Conservation (phyloP, 495 filamentous ascomycete genomes). For the Xanthoparmelia taractica region DNA sequence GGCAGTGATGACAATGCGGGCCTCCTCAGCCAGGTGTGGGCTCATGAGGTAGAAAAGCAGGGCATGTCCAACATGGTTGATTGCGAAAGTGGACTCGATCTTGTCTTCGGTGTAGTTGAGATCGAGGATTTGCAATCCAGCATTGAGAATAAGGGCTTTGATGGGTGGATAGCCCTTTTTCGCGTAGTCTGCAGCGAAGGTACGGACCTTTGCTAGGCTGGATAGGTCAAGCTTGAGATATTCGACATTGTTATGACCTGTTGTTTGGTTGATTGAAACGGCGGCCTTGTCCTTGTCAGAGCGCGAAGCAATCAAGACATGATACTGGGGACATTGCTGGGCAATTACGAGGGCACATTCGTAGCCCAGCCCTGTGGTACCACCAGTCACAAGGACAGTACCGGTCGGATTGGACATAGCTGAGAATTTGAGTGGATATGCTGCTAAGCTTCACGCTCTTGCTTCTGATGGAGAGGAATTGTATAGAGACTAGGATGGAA, state of each 20-base stretch:
- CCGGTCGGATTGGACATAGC: slow-evolving; percentile 25
- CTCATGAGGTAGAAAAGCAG: slow-evolving; percentile 45
- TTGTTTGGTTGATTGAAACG: slow-evolving; percentile 30
- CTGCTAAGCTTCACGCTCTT: background rate
- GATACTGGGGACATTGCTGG: slow-evolving; percentile 32
- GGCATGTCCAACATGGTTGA: slow-evolving; percentile 39
- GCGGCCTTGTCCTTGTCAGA: slow-evolving; percentile 37
- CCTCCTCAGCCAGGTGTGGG: slow-evolving; percentile 39
- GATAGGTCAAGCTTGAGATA: slow-evolving; percentile 38
- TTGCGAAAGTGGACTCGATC: slow-evolving; percentile 39
- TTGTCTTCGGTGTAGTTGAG: slow-evolving; percentile 34
- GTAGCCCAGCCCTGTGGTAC: slow-evolving; percentile 46
- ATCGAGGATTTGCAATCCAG: slow-evolving; percentile 36
- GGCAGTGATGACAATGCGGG: slow-evolving; percentile 37
- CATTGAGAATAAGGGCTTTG: slow-evolving; percentile 42
- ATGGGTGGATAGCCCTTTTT: slow-evolving; percentile 36
- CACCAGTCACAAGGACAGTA: slow-evolving; percentile 51
- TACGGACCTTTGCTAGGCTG: slow-evolving; percentile 35
- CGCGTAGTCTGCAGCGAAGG: slow-evolving; percentile 35
- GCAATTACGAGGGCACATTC: slow-evolving; percentile 42
- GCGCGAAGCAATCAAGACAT: slow-evolving; percentile 36
- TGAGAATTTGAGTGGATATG: background rate
- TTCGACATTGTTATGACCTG: slow-evolving; percentile 33
- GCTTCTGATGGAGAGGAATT: background rate
- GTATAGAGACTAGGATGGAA: background rate